Evolutionary conservation across 1,284 basidiomycete genomes (phyloP), one percentile per base, ranked within the genome.

Genomic region (Boletus semigastroideus): DNA sequence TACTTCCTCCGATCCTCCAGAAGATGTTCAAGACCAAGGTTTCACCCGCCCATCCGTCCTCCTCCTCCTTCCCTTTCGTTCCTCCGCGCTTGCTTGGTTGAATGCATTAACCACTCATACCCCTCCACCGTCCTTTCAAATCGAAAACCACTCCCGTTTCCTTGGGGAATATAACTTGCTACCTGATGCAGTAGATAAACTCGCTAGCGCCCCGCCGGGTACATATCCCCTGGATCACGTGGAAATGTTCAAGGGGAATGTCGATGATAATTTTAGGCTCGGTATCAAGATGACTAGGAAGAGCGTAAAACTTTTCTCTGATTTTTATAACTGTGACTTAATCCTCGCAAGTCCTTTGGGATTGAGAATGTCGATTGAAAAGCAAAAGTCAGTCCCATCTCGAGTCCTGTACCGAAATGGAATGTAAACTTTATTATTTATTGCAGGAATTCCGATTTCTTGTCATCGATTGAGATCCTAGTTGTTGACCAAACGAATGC

Each of bases 11-110:
- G 72, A 82, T 38, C 75, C 78, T 7, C 80, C 82, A 8, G 82
- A 86, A 65, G 89, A 92, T 56, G 82, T 92, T 8, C 90, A 93
- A 70, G 96, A 99, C 68, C 96, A 98, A 78, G 95, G 96, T 20
- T 99, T 98, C 73, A 98, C 95, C 2, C 88, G 97, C 9, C 96
- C 97, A 19, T 96, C 96, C 38, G 79, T 97, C 12, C 87, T 99
- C 47, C 75, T 99, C 52, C 83, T 99, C 45, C 79, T 94, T 3
- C 97, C 97, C 0, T 92, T 98, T 74, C 92, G 97, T 46, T 92
- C 92, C 36, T 86, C 86, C 37, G 96, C 93, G 0, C 75, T 92
- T 7, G 78, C 82, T 48, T 98, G 89, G 92, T 74, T 86, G 58
- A 76, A 77, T 48, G 85, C 85, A 12, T 69, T 91, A 42, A 84